Evolutionary conservation across 2,329 filamentous ascomycete species (phyloP), one percentile per base, ranked within the genome.

Genomic region (Fusarium siculi): DNA sequence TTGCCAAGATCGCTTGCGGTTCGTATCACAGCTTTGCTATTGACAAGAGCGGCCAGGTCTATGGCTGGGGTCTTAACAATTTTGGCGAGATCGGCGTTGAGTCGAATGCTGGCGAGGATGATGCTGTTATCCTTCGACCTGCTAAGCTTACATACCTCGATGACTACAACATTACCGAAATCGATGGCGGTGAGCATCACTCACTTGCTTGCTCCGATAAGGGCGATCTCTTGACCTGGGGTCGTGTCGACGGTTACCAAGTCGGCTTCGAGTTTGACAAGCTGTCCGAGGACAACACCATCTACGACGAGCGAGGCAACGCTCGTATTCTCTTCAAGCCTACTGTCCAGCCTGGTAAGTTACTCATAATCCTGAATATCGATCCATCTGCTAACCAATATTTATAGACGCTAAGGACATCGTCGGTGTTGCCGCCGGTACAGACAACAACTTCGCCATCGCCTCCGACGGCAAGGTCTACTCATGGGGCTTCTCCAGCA

Each of bases 21-120:
- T 89, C 92, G 19, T 96, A 95, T 82, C 93, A 97, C 84, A 93
- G 91, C 75, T 96, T 97, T 75, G 93, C 93, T 23, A 86, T 97
- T 52, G 90, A 92, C 81, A 87, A 89, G 64, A 87, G 89, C 19
- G 93, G 91, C 43, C 87, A 89, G 36, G 92, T 96, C 37, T 96
- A 91, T 82, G 89, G 91, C 1, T 97, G 94, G 94, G 94, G 95
- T 30, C 85, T 96, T 36, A 97, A 97, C 87, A 95, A 93, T 82
- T 97, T 93, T 81, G 93, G 92, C 71, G 92, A 97, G 84, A 93
- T 93, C 21, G 94, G 84, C 9, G 89, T 93, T 57, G 85, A 85
- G 56, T 85, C 87, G 58, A 87, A 93, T 65, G 85, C 83, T 40
- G 81, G 84, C 25, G 80, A 82, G 67, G 82, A 86, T 23, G 88